Base-by-base conservation (phyloP, 805 yeast genomes). In the Clavispora fructus region DNA sequence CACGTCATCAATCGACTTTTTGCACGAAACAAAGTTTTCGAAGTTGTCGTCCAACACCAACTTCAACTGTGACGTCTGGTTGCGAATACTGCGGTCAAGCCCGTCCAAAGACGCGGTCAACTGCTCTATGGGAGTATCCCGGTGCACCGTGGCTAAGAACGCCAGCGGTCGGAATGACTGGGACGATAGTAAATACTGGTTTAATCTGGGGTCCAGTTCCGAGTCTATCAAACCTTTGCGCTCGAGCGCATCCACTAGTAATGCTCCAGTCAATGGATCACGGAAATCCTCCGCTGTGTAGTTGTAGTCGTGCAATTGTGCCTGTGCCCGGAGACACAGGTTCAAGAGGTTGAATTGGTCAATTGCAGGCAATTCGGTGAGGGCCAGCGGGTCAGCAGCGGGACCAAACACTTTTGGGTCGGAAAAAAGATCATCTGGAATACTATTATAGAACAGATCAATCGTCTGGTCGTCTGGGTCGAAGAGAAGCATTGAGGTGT, bases 1-100 rank as follows among this genome's bases (percentile, higher is more conserved):
- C 3, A 65, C 59, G n/a, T 63, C 63, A 50, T 71, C 77, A n/a
- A 71, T 69, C 6, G 68, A 56, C 40, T 57, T 55, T 44, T 71
- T 71, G 50, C 72, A 65, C 44, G 65, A 57, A 42, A 71, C 57
- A 42, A 71, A 69, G 41, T 59, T 58, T 26, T 59, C 52, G 50
- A 61, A 71, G 46, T 71, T 69, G 29, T 62, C 64, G 46, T 69
- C 66, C 6, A 71, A 61, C 9, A 65, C 72, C 2, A 59, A 52
- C 47, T 68, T 68, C 50, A 71, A 60, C 43, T 70, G 66, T 8
- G 52, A 46, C 7, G 71, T 64, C 49, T 71, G 72, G 43, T 61
- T 57, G 25, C 63, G 59, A 31, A 71, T 71, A 35, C 57, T 65
- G 16, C 53, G 45, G 47, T 70, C 71, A 26, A 71, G 58, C n/a